Evolutionary conservation across 2,329 filamentous ascomycete species (phyloP), one percentile per base, ranked within the genome.

Genomic region (Colletotrichum truncatum): DNA sequence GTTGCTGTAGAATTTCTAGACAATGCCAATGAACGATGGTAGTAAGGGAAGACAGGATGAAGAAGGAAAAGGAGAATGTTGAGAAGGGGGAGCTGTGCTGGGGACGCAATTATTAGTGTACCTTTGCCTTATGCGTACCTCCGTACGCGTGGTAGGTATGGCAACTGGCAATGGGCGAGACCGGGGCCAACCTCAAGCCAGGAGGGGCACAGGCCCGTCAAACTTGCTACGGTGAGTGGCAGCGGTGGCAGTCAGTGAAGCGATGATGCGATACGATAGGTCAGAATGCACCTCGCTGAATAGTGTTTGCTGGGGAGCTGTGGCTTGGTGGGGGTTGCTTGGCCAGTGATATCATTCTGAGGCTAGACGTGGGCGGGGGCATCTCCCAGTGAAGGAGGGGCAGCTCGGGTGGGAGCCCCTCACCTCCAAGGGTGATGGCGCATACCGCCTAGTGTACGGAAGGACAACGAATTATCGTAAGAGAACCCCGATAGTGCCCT

Each of bases 1-100:
- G 75, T 69, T 86, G 76, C 69, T 56, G 63, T 63, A 11, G 36
- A 21, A 34, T n/a, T 56, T 72, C 55, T 46, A 59, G 52, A 36
- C 21, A 66, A 51, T 54, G 49, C 58, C 48, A 65, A 46, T 34
- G 49, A 64, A 51, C 51, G 43, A 57, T 45, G 41, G 48, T 49
- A 48, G 23, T 58, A 30, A 38, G 21, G 51, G 60, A 65, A 51
- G 54, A 63, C 48, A 36, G 67, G 52, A 10, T 63, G 51, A 36
- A 43, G 60, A 69, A 64, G 59, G 51, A 64, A 51, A 41, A 67
- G 49, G 7, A 64, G 46, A 32, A 41, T 70, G 67, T 67, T 67
- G 68, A 70, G 38, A 54, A 57, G 28, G 59, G 41, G 45, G 49
- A 64, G 36, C 57, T 61, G 28, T 41, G 34, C n/a, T 38, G 25